These are phyloP conservation scores for Xylaria sp. DNA, from an alignment of 2,329 filamentous ascomycete genomes.

Conservation along the genomic window DNA sequence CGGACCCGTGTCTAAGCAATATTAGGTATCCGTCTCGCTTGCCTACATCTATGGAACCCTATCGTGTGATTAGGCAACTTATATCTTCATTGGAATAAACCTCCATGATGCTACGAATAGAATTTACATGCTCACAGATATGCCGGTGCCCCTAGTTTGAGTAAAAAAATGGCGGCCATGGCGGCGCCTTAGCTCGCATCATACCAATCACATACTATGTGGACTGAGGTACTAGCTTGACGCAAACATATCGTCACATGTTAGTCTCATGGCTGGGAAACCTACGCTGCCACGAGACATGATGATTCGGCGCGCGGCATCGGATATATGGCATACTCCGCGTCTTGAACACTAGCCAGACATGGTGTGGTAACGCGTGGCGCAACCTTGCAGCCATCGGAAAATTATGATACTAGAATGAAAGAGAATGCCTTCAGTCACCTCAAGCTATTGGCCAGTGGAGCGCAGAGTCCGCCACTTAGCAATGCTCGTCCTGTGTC, in stretches of 20 bases:
- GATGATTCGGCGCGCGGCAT: conserved; percentile 27
- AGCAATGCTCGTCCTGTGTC: not conserved
- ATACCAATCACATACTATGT: conserved; percentile 8
- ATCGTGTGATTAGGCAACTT: conserved; percentile 32
- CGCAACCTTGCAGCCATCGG: conserved; percentile 10
- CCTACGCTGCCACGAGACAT: conserved; percentile 12
- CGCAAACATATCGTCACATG: conserved; percentile 1
- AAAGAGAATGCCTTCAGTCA: not conserved
- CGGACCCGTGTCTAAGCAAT: conserved; percentile 29
- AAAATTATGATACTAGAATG: not conserved
- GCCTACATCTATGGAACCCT: conserved; percentile 36
- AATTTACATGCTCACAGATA: not conserved
- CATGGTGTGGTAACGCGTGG: conserved; percentile 5
- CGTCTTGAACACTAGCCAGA: not conserved
- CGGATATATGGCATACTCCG: conserved; percentile 5
- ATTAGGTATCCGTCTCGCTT: conserved; percentile 37
- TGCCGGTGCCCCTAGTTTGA: conserved; percentile 1
- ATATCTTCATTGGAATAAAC: conserved; percentile 4
- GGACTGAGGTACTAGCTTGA: not conserved
- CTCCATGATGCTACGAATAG: conserved; percentile 16
- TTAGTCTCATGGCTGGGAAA: not conserved
- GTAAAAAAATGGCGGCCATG: conserved; percentile 21
- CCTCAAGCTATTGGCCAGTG: not conserved
- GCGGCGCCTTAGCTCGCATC: conserved; percentile 19
- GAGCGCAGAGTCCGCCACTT: not conserved